Percentiles rank a stretch among this genome's conserved stretches.
Conservation (phyloP, 305 asterid genomes). For the Stenogyne calaminthoides region DNA sequence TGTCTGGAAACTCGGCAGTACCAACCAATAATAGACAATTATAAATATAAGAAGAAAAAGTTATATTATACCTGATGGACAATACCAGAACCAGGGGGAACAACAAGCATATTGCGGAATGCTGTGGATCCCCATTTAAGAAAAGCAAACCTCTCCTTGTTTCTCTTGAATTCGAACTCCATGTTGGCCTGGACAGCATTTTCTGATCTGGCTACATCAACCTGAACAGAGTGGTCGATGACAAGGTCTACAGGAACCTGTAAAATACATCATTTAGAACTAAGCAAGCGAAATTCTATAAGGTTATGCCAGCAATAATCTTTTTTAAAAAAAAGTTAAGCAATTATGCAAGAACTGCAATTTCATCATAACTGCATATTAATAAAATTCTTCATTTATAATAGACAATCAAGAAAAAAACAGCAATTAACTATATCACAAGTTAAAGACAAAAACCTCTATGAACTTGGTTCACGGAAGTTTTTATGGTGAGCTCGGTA, state of each 20-base stretch:
- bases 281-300: not conserved
- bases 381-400: not conserved
- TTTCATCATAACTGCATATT: not conserved
- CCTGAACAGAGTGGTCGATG: constrained; percentile 88
- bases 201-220: constrained; percentile 33
- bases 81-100: constrained; percentile 95
- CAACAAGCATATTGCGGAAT: constrained; percentile 86
- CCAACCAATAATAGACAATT: not conserved
- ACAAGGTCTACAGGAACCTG: constrained; percentile 92
- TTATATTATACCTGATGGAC: constrained; percentile 71
- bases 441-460: too few species aligned
- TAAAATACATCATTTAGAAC: not conserved
- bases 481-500: too few species aligned
- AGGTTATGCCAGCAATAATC: not conserved
- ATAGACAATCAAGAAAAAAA: too few species aligned
- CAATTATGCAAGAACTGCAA: too few species aligned
- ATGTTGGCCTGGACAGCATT: constrained; percentile 77
- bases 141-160: constrained; percentile 85
- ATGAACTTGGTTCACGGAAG: too few species aligned
- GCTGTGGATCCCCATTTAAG: constrained; percentile 92
- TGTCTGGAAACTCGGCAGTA: not conserved
- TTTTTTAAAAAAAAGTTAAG: too few species aligned
- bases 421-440: too few species aligned
- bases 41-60: not conserved
- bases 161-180: constrained; percentile 78